Evolutionary conservation across 495 filamentous ascomycete species (phyloP).

Genomic region (Penicillium taxi): DNA sequence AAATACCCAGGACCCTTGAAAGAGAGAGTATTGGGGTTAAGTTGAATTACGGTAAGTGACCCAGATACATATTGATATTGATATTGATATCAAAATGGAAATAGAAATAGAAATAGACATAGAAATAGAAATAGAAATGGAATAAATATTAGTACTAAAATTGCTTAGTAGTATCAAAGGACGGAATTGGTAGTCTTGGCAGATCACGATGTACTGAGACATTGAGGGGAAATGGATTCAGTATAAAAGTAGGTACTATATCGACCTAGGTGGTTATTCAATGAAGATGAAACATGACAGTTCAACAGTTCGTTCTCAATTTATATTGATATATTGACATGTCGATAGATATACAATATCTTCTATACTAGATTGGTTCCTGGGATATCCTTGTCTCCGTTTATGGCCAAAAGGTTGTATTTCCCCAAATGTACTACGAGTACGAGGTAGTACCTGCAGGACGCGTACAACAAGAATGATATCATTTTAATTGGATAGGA

Average conservation of each 20-base stretch:
- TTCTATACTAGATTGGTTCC: neutral
- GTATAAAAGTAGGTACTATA: too few relatives aligned
- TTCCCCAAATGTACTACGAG: neutral
- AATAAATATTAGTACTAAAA: too few relatives aligned
- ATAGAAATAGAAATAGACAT: neutral
- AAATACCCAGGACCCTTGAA: too few relatives aligned
- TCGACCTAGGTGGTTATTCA: too few relatives aligned
- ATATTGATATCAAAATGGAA: neutral
- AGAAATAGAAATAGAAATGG: neutral
- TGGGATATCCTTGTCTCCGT: neutral
- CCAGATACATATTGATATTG: too few relatives aligned
- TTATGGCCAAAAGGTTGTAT: too few relatives aligned
- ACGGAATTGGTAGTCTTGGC: constrained; percentile 5
- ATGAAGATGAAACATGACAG: neutral
- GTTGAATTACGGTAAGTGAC: neutral
- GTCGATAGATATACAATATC: neutral
- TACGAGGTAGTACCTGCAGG: constrained; percentile 16
- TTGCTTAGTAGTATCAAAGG: too few relatives aligned
- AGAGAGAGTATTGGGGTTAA: neutral
- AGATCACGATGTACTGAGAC: too few relatives aligned
- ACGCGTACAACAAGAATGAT: constrained; percentile 11
- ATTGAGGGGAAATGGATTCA: too few relatives aligned
- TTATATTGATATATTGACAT: neutral
- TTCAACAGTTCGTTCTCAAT: neutral
- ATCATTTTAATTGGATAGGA: neutral